Base-by-base conservation (phyloP, 345 rosid genomes). In the Salix suchowensis region DNA sequence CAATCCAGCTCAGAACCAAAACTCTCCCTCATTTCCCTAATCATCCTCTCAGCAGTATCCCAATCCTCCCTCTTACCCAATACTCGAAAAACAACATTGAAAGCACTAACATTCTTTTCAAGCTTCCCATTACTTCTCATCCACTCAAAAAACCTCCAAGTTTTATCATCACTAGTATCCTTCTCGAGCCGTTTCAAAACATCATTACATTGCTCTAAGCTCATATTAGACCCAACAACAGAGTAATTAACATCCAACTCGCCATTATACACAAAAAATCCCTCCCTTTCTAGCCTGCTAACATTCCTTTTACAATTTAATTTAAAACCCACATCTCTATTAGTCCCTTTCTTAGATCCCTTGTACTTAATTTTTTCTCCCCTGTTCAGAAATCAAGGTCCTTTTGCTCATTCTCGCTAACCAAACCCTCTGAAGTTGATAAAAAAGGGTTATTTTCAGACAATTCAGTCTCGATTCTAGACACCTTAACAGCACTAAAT, bases 71-170 rank as follows among this genome's bases (percentile, higher is more conserved):
- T 86, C 84, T 93, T 86, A 74, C 87, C 85, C 68, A 94, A 77
- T 44, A 92, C 92, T 77, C 97, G 87, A 69, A 94, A 92, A 82
- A 91, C 81, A 83, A 87, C 80, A 84, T 84, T 86, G 71, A 88
- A 94, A 78, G 98, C 95, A 32, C 50, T 64, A n/a, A 84, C 37
- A 83, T 91, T 92, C 72, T 86, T 81, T 78, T 80, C 76, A 65
- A 92, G 71, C 83, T 88, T 92, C 77, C 92, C 89, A 58, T 86
- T 85, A 67, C 82, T 78, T 78, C 90, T 83, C 97, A 92, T 90
- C 98, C 98, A 92, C 76, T 88, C 89, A 67, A 91, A 92, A 84
- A 94, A 90, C 30, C 82, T 83, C 78, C 88, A 36, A 23, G 91
- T 79, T 73, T 87, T 89, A 58, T 71, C 66, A 75, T 91, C 94